Conservation (phyloP, 129 eudicot genomes). For the Silybum marianum region DNA sequence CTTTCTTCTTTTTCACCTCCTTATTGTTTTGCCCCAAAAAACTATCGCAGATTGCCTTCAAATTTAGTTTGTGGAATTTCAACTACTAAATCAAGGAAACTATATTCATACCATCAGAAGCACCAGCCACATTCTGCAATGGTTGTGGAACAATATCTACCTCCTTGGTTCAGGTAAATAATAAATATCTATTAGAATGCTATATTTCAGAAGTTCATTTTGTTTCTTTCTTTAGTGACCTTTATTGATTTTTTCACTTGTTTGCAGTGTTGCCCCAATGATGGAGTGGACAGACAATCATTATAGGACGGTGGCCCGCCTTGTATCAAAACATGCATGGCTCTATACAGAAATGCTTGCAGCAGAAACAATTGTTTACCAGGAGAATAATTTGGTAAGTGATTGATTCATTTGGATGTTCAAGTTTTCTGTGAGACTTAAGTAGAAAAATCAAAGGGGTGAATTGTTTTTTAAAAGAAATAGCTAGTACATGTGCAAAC, state of each 20-base stretch:
- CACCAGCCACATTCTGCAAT: constrained; percentile 42
- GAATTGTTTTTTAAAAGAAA: not conserved
- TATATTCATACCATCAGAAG: constrained; percentile 38
- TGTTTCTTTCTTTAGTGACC: not conserved
- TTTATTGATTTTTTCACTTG: constrained; percentile 14
- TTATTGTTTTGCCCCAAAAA: constrained; percentile 55
- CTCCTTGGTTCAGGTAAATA: constrained; percentile 89
- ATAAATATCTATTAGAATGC: constrained; percentile 31
- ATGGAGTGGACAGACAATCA: constrained; percentile 97
- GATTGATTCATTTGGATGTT: constrained; percentile 15
- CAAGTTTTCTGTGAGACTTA: constrained; percentile 17
- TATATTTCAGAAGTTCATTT: not conserved
- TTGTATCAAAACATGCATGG: constrained; percentile 91
- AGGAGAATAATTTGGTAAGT: constrained; percentile 77
- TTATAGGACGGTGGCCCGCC: constrained; percentile 79
- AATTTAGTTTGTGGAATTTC: constrained; percentile 38
- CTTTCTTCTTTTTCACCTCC: constrained; percentile 72
- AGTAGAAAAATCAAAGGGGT: not conserved
- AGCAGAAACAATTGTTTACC: constrained; percentile 93
- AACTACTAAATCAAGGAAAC: constrained; percentile 48
- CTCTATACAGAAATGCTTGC: constrained; percentile 95
- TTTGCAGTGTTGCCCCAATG: constrained; percentile 90
- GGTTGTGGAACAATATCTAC: constrained; percentile 68
- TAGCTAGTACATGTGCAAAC: not conserved
- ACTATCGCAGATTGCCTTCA: constrained; percentile 58